Conservation (phyloP, 179 eudicot genomes). For the Beta corolliflora region DNA sequence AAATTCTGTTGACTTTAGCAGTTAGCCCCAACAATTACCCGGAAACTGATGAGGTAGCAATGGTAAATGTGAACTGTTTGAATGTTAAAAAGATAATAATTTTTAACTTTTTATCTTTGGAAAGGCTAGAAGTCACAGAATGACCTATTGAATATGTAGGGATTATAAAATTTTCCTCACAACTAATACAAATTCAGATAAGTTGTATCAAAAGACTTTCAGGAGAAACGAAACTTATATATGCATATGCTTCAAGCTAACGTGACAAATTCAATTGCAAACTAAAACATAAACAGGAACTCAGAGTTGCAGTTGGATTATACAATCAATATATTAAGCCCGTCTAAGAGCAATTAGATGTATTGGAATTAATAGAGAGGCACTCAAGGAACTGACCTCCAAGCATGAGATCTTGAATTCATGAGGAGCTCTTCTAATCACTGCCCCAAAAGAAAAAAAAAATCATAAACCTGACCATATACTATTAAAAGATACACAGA, state of each 20-base stretch:
- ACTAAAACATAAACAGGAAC: background rate
- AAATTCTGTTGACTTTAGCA: too few relatives aligned
- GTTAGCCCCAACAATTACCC: too few relatives aligned
- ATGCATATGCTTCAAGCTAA: background rate
- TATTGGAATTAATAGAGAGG: background rate
- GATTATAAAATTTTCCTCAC: background rate
- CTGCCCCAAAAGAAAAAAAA: constrained; percentile 46
- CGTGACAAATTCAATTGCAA: background rate
- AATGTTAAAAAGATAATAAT: too few relatives aligned
- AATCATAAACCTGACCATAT: background rate
- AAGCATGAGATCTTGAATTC: constrained; percentile 97
- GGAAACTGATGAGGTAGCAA: too few relatives aligned
- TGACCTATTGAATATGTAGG: too few relatives aligned
- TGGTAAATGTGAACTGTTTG: too few relatives aligned
- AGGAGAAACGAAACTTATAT: background rate
- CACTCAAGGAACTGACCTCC: constrained; percentile 58
- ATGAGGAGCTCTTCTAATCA: constrained; percentile 97
- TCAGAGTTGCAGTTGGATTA: background rate
- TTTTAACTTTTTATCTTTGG: too few relatives aligned
- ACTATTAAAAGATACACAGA: background rate
- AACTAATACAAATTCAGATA: background rate
- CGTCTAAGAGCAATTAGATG: background rate
- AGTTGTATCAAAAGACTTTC: background rate
- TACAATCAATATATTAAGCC: background rate
- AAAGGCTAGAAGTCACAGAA: too few relatives aligned